Evolutionary conservation across 192 early-diverging fungal genomes (phyloP).

Genomic region (Umbelopsis vinacea): DNA sequence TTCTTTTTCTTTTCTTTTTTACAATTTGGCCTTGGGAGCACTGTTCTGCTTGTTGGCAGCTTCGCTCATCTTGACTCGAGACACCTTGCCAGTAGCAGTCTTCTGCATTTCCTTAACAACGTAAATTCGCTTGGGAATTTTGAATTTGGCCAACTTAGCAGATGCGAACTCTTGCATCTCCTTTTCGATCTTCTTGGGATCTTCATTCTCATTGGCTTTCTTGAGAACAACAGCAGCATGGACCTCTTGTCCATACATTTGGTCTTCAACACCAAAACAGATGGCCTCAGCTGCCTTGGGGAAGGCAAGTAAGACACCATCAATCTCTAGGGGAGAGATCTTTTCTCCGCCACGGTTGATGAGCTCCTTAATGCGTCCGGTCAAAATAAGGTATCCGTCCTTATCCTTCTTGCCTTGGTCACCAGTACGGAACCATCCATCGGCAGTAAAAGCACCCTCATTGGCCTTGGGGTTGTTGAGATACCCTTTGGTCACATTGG

Average conservation of each 20-base stretch:
- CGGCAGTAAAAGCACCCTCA: conserved; percentile 60
- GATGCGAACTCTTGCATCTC: conserved; percentile 53
- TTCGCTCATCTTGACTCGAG: conserved; percentile 61
- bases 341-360: conserved; percentile 93
- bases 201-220: conserved; percentile 35
- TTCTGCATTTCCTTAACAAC: conserved; percentile 66
- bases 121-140: conserved; percentile 74
- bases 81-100: conserved; percentile 79
- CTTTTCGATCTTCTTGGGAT: conserved; percentile 45
- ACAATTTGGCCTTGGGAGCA: conserved; percentile 42
- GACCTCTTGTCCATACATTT: conserved; percentile 86
- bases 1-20: no score
- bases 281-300: conserved; percentile 75
- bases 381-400: conserved; percentile 79
- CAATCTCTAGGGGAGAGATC: conserved; percentile 88
- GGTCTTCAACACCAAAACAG: conserved; percentile 73
- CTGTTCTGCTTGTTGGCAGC: conserved; percentile 36
- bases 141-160: conserved; percentile 69
- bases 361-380: conserved; percentile 88
- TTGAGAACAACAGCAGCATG: conserved; percentile 73
- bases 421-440: conserved; percentile 82
- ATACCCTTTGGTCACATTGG: conserved; percentile 81
- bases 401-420: conserved; percentile 81
- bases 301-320: conserved; percentile 69
- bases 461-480: conserved; percentile 74